These are phyloP conservation scores for Rhododendron ferrugineum DNA, from an alignment of 148 eudicot genomes.

Conservation along the genomic window DNA sequence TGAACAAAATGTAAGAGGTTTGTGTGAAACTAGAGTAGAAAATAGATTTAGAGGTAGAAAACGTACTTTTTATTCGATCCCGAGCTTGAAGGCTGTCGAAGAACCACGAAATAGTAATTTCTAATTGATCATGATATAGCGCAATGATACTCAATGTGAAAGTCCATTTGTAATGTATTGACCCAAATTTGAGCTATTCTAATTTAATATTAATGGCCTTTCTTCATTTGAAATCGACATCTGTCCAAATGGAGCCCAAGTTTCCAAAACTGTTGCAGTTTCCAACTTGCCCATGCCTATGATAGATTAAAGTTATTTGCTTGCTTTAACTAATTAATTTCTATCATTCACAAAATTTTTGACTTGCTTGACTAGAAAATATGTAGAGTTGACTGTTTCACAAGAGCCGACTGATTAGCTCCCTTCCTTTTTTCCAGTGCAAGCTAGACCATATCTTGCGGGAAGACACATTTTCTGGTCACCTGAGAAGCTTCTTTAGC, in stretches of 20 bases:
- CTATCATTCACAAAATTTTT: not conserved
- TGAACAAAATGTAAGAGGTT: not conserved
- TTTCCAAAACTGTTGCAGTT: not conserved
- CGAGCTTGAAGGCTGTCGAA: not conserved
- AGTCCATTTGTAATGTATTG: not conserved
- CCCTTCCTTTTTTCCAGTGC: slow-evolving; percentile 47
- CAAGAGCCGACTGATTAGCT: slow-evolving; percentile 13
- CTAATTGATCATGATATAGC: not conserved
- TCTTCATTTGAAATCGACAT: not conserved
- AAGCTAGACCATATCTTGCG: slow-evolving; percentile 80
- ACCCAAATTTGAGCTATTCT: not conserved
- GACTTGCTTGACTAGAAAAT: slow-evolving; percentile 1
- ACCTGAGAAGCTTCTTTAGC: slow-evolving; percentile 65
- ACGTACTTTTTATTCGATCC: not conserved
- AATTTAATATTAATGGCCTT: not conserved
- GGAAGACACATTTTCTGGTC: slow-evolving; percentile 83
- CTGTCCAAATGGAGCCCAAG: not conserved
- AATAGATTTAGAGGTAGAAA: not conserved
- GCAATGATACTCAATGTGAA: not conserved
- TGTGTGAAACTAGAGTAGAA: not conserved
- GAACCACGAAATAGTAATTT: not conserved
- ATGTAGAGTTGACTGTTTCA: not conserved
- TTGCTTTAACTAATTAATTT: not conserved
- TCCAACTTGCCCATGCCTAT: not conserved
- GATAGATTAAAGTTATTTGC: not conserved